Evolutionary conservation across 257 asterid genomes (phyloP).

Genomic region (Lantana camara): DNA sequence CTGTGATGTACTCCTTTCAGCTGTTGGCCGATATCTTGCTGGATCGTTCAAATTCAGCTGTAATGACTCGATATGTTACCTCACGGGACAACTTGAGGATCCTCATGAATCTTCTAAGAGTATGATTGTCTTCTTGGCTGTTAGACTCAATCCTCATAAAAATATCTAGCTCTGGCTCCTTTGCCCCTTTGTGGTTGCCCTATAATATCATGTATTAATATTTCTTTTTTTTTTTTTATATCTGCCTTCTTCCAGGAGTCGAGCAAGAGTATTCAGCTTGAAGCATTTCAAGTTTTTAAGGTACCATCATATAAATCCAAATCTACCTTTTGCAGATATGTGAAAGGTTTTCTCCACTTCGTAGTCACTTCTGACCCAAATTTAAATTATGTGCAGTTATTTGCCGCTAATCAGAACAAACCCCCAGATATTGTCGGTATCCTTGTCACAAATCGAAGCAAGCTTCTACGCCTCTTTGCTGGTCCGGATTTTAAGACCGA

Average conservation of each 20-base stretch:
- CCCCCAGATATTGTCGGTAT: conserved; percentile 84
- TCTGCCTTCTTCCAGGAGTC: conserved; percentile 69
- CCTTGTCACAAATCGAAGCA: conserved; percentile 73
- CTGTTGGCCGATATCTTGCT: conserved; percentile 82
- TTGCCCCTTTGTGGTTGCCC: conserved; percentile 9
- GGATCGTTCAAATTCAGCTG: conserved; percentile 89
- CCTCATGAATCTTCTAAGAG: conserved; percentile 94
- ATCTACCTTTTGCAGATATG: conserved; percentile 3
- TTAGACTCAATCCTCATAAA: no score
- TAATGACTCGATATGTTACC: conserved; percentile 81
- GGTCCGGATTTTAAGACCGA: conserved; percentile 79
- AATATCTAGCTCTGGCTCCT: no score
- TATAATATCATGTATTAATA: background rate
- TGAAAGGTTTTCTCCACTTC: background rate
- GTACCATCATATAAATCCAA: conserved; percentile 34
- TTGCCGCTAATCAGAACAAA: conserved; percentile 87
- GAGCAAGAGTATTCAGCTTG: conserved; percentile 89
- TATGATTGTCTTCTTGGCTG: conserved; percentile 40
- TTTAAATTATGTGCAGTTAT: conserved; percentile 52
- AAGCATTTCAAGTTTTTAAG: conserved; percentile 95
- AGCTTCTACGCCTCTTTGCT: conserved; percentile 87
- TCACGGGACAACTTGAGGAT: conserved; percentile 89
- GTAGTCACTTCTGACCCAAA: conserved; percentile 16
- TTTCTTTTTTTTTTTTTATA: no score
- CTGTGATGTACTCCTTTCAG: conserved; percentile 42